Conservation (phyloP, 2,329 filamentous ascomycete species). For the Xylariaceae sp. region DNA sequence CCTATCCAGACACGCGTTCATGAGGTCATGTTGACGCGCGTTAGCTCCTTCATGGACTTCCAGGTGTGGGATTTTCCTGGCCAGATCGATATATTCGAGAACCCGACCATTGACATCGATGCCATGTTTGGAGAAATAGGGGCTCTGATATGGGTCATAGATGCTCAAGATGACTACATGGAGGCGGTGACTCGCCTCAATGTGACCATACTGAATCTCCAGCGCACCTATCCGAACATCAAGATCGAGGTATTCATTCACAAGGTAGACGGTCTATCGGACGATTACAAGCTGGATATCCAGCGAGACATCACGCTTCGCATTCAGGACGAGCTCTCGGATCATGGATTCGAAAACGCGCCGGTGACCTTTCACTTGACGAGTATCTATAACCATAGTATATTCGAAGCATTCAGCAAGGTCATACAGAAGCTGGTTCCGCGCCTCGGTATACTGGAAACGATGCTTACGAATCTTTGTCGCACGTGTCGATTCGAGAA, state of each 20-base stretch:
- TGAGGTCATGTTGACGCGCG: constrained; percentile 19
- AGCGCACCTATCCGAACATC: constrained; percentile 84
- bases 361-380: constrained; percentile 94
- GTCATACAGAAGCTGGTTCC: constrained; percentile 97
- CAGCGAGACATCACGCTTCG: constrained; percentile 95
- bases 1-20: neutral
- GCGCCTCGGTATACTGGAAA: constrained; percentile 85
- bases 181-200: constrained; percentile 85
- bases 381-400: constrained; percentile 96
- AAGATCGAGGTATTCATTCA: constrained; percentile 99
- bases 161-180: constrained; percentile 96
- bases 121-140: constrained; percentile 92
- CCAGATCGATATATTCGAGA: constrained; percentile 83
- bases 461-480: constrained; percentile 88
- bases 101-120: constrained; percentile 83
- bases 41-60: constrained; percentile 96
- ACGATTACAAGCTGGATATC: constrained; percentile 94
- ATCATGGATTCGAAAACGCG: constrained; percentile 88
- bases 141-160: constrained; percentile 96
- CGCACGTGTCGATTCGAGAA: constrained; percentile 95
- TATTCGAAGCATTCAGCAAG: constrained; percentile 97
- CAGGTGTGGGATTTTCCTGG: constrained; percentile 98
- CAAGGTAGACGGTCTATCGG: constrained; percentile 95
- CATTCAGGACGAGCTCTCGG: constrained; percentile 91
- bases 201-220: constrained; percentile 80